Conservation (phyloP, 2,329 filamentous ascomycete genomes). For the Pseudocercospora fijiensis region DNA sequence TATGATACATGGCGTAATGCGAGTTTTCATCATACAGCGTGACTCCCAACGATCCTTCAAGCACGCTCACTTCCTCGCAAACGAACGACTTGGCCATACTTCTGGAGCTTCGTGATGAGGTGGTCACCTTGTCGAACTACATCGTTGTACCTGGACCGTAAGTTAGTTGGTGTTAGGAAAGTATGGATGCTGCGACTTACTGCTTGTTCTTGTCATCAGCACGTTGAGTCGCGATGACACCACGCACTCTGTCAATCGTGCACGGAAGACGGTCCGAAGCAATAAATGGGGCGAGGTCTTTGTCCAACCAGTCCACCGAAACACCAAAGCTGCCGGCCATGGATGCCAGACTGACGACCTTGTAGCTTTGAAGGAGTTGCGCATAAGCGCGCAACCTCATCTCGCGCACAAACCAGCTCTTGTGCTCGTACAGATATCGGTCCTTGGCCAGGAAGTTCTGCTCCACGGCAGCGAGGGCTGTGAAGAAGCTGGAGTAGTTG, state of each 20-base stretch:
- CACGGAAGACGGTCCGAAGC: slow-evolving; percentile 90
- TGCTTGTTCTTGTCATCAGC: slow-evolving; percentile 99
- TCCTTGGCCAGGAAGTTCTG: slow-evolving; percentile 92
- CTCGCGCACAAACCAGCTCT: slow-evolving; percentile 95
- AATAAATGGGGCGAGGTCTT: slow-evolving; percentile 94
- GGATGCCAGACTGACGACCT: slow-evolving; percentile 91
- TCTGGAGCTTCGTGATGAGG: slow-evolving; percentile 97
- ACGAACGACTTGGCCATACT: slow-evolving; percentile 95
- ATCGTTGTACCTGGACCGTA: slow-evolving; percentile 68
- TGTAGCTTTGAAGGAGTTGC: slow-evolving; percentile 94
- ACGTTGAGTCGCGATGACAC: slow-evolving; percentile 95
- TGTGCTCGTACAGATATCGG: slow-evolving; percentile 92
- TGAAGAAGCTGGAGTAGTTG: slow-evolving; percentile 92
- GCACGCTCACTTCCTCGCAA: slow-evolving; percentile 92
- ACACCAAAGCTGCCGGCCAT: slow-evolving; percentile 98
- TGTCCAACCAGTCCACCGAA: slow-evolving; percentile 92
- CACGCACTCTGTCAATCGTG: slow-evolving; percentile 95
- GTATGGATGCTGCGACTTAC: slow-evolving; percentile 34
- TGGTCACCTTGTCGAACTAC: slow-evolving; percentile 97
- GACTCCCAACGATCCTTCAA: slow-evolving; percentile 40
- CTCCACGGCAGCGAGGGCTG: slow-evolving; percentile 83
- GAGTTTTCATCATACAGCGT: slow-evolving; percentile 5
- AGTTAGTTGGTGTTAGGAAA: slow-evolving; percentile 1
- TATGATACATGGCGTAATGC: slow-evolving; percentile 15
- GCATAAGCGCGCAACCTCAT: slow-evolving; percentile 97